Base-by-base conservation (phyloP, 2,329 filamentous ascomycete species). In the Fusarium albidum region DNA sequence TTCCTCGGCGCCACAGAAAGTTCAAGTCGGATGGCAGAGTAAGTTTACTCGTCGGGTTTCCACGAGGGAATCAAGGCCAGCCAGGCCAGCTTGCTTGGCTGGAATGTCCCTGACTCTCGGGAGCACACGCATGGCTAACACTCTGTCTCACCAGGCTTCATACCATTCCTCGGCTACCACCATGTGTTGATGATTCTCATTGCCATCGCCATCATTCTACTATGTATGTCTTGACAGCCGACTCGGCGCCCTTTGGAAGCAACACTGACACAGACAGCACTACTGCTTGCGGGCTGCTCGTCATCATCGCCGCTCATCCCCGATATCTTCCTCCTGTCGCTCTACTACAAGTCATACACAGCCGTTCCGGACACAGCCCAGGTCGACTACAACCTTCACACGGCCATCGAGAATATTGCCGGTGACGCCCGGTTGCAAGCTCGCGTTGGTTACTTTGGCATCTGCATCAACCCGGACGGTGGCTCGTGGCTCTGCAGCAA, bases 111-210 rank as follows among this genome's bases (percentile, higher is more conserved):
- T 46, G 37, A 43, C 8, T 52, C 28, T 29, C 3, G 18, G 21
- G 7, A 33, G 11, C 40, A 47, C 43, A 41, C 40, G 47, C 43
- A 41, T 41, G 44, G 45, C 67, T 69, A 59, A 72, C 61, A n/a
- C 29, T 42, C 31, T 21, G 31, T 41, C 40, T 38, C 35, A 32
- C 6, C 57, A 87, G 86, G 85, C 69, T 85, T 83, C 66, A 77
- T 89, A 71, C 87, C 87, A 64, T 89, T 89, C 71, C 79, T 89
- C 53, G 87, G 87, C 63, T 89, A 89, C 69, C 87, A 89, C 71
- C 85, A 99, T 85, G 89, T 98, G 63, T 84, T 99, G 74, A 99
- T 99, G 95, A 92, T 99, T 67, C 79, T 99, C 64, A 96, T 99
- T 70, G 93, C 91, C 49, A 80, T 97, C 53, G 86, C 93, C 38